Conservation (phyloP, 305 asterid genomes). For the Fraxinus sp. region DNA sequence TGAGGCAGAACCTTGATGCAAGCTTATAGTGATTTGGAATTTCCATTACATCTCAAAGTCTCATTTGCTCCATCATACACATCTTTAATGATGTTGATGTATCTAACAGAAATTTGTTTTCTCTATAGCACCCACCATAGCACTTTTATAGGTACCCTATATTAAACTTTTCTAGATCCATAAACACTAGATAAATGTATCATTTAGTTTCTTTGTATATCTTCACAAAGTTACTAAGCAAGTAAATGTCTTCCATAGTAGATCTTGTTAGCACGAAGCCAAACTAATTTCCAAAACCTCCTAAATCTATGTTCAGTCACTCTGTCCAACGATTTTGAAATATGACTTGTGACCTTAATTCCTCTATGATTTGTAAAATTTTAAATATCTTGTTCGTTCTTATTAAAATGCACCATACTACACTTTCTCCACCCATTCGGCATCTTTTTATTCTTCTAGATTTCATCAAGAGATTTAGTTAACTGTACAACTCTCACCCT, state of each 20-base stretch:
- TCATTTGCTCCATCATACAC: background rate
- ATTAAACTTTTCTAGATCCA: background rate
- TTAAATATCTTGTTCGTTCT: background rate
- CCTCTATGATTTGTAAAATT: background rate
- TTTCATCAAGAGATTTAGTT: background rate
- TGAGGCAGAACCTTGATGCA: background rate
- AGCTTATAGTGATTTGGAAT: background rate
- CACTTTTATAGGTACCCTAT: background rate
- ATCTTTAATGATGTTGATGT: background rate
- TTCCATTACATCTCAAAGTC: background rate
- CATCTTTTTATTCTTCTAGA: background rate
- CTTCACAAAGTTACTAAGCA: background rate
- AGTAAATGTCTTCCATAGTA: background rate
- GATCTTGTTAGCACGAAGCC: background rate
- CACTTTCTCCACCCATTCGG: background rate
- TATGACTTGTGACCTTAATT: background rate
- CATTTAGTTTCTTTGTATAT: background rate
- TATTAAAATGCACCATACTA: background rate
- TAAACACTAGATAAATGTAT: background rate
- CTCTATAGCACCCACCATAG: background rate
- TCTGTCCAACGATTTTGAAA: background rate
- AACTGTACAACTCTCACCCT: background rate
- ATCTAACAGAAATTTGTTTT: background rate
- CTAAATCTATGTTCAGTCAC: background rate
- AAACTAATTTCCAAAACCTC: background rate